These are phyloP conservation scores for Tillandsia fasciculata DNA, from an alignment of 176 grass and related monocot genomes.

Conservation along the genomic window DNA sequence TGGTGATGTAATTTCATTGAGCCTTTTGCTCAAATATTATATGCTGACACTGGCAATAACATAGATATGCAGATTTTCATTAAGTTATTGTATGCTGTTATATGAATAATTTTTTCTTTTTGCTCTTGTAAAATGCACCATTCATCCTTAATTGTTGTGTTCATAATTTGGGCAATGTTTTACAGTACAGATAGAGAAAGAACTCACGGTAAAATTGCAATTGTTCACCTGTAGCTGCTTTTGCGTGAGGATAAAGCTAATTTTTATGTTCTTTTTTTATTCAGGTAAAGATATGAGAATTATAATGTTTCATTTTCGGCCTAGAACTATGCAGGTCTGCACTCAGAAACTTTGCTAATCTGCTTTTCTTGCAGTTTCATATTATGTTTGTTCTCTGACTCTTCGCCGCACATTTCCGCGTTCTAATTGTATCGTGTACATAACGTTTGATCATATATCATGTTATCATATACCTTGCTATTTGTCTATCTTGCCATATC, in stretches of 20 bases:
- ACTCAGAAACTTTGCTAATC: not conserved
- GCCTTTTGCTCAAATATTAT: not conserved
- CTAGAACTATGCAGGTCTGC: slow-evolving; percentile 77
- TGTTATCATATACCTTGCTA: too few species aligned
- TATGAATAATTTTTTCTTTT: too few species aligned
- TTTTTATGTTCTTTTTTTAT: slow-evolving; percentile 16
- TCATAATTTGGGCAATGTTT: too few species aligned
- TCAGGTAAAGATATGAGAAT: slow-evolving; percentile 97
- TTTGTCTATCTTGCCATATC: too few species aligned
- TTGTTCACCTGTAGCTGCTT: not conserved
- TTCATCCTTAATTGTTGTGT: too few species aligned
- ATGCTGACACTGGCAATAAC: too few species aligned
- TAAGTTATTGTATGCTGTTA: too few species aligned
- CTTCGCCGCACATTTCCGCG: not conserved
- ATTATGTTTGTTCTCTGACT: slow-evolving; percentile 5
- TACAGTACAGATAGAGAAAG: not conserved
- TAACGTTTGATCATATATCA: too few species aligned
- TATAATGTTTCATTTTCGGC: slow-evolving; percentile 65
- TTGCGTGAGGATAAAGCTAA: slow-evolving; percentile 10
- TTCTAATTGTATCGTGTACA: not conserved
- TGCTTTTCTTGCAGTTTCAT: not conserved
- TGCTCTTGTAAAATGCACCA: too few species aligned
- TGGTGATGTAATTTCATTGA: not conserved
- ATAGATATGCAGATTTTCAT: too few species aligned
- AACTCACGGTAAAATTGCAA: not conserved